These are phyloP conservation scores for Hypoxylon rickii DNA, from an alignment of 495 filamentous ascomycete genomes.

Conservation along the genomic window DNA sequence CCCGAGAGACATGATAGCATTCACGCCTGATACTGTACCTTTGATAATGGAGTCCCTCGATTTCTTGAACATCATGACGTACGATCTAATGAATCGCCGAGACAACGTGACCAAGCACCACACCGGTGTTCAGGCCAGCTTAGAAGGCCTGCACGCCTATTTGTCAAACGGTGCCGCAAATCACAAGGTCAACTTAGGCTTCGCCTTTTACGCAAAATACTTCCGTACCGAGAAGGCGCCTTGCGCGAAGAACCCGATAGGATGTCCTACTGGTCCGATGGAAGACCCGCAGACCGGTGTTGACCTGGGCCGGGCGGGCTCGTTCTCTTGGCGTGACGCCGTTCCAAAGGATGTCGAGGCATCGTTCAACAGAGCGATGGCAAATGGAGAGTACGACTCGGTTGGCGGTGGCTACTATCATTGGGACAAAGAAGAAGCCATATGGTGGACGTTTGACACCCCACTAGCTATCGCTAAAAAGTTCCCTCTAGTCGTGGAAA, in stretches of 20 bases:
- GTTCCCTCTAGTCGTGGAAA: slow-evolving; percentile 62
- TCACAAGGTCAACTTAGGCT: slow-evolving; percentile 69
- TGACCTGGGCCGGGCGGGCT: slow-evolving; percentile 66
- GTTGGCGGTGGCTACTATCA: slow-evolving; percentile 69
- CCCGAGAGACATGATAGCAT: slow-evolving; percentile 72
- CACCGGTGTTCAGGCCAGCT: slow-evolving; percentile 60
- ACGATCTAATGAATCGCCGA: slow-evolving; percentile 79
- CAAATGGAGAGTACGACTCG: slow-evolving; percentile 61
- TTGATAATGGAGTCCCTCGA: slow-evolving; percentile 67
- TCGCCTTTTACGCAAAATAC: slow-evolving; percentile 77
- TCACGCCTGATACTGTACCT: slow-evolving; percentile 64
- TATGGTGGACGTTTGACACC: slow-evolving; percentile 82
- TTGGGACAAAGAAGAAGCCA: slow-evolving; percentile 60
- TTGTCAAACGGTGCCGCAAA: slow-evolving; percentile 58
- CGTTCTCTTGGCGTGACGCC: slow-evolving; percentile 64
- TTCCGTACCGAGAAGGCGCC: slow-evolving; percentile 62
- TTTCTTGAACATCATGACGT: slow-evolving; percentile 80
- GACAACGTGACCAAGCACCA: slow-evolving; percentile 71
- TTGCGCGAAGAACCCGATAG: slow-evolving; percentile 57
- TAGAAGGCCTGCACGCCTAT: slow-evolving; percentile 64
- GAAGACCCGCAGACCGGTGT: slow-evolving; percentile 67
- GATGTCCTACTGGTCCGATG: slow-evolving; percentile 64
- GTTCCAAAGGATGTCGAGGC: slow-evolving; percentile 50
- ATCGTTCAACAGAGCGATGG: slow-evolving; percentile 56
- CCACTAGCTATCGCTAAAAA: slow-evolving; percentile 64